phyloP scores from a whole-genome alignment of 306 rosid genomes.

The Senna siamea region DNA sequence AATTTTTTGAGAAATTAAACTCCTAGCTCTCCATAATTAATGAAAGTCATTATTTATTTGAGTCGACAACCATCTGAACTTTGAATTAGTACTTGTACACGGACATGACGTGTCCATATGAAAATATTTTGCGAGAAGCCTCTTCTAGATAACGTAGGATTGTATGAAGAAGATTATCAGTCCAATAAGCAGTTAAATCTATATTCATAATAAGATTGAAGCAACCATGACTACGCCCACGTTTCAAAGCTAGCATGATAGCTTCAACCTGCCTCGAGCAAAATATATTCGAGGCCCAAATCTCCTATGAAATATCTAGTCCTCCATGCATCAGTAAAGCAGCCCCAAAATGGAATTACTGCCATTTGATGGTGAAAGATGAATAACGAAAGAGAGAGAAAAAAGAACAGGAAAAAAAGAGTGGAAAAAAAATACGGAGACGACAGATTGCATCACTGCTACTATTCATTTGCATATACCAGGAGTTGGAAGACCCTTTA shows the following conservation, averaged over 20 bases:
- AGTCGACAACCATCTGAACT: no score
- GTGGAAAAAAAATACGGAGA: background rate
- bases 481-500: conserved; percentile 66
- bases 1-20: no score
- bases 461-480: conserved; percentile 38
- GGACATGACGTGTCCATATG: background rate
- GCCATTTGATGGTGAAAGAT: conserved; percentile 24
- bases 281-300: conserved; percentile 23
- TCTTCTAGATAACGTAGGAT: background rate
- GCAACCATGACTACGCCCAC: background rate
- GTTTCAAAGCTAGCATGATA: conserved; percentile 20
- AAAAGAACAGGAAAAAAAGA: background rate
- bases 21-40: no score
- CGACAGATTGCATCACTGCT: background rate
- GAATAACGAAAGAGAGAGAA: conserved; percentile 18
- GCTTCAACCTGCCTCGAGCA: conserved; percentile 18
- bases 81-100: no score
- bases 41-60: no score
- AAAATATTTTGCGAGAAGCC: background rate
- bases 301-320: conserved; percentile 23
- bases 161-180: background rate
- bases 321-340: conserved; percentile 26
- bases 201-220: background rate
- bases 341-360: conserved; percentile 32
- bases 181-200: background rate